Conservation (phyloP, 169 alveolate species). For the Plasmodium gaboni region DNA sequence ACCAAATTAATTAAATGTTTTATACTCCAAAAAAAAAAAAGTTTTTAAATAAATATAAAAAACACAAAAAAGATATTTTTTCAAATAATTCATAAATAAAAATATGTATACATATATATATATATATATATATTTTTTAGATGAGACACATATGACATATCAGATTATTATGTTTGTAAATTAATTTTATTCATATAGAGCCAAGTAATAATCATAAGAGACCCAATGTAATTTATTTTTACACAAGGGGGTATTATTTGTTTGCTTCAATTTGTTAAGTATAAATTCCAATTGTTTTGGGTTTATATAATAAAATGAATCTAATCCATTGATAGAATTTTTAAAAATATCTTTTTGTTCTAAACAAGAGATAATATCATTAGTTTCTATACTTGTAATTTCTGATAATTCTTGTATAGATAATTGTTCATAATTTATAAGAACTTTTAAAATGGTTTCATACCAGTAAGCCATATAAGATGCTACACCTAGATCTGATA, state of each 20-base stretch:
- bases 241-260: slow-evolving; percentile 85
- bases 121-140: no score
- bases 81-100: no score
- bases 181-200: slow-evolving; percentile 81
- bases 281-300: slow-evolving; percentile 86
- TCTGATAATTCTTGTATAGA: slow-evolving; percentile 84
- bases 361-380: slow-evolving; percentile 89
- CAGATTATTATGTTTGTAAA: no score
- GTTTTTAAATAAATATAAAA: no score
- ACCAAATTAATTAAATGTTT: no score
- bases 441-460: slow-evolving; percentile 50
- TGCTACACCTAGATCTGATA: slow-evolving; percentile 97
- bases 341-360: slow-evolving; percentile 91
- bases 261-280: slow-evolving; percentile 83
- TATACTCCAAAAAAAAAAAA: no score
- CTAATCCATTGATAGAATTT: slow-evolving; percentile 85
- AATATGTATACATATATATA: no score
- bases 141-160: no score
- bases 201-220: slow-evolving; percentile 90
- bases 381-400: slow-evolving; percentile 90
- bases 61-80: no score
- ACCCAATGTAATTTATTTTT: slow-evolving; percentile 91
- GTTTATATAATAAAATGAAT: slow-evolving; percentile 86
- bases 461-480: slow-evolving; percentile 97
- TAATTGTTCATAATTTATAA: slow-evolving; percentile 15